phyloP scores from a whole-genome alignment of 306 rosid species.

The Oemleria cerasiformis region DNA sequence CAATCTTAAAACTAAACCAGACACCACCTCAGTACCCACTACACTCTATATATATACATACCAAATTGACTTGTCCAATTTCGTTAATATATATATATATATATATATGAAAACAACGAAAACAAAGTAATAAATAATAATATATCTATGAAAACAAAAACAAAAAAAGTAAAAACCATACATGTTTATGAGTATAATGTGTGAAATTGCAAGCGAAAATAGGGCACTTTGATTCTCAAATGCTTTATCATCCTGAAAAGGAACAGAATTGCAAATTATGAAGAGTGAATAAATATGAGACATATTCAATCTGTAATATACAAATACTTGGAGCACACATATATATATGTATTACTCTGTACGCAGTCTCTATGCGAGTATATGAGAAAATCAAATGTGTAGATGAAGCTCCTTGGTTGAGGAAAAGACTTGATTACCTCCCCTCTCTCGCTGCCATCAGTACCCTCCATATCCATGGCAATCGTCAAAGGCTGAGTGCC shows the following conservation, averaged over 20 bases:
- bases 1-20: not conserved
- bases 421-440: slow-evolving; percentile 50
- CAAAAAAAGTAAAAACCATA: slow-evolving; percentile 33
- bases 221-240: slow-evolving; percentile 90
- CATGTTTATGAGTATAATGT: slow-evolving; percentile 80
- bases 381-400: not conserved
- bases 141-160: no score
- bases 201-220: slow-evolving; percentile 77
- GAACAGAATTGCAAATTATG: not conserved
- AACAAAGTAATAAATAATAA: not conserved
- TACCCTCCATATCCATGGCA: slow-evolving; percentile 99
- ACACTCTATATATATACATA: no score
- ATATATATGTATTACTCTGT: not conserved
- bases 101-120: not conserved
- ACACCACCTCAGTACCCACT: no score
- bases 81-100: no score
- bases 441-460: slow-evolving; percentile 96
- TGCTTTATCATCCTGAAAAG: slow-evolving; percentile 80
- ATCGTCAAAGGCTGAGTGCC: slow-evolving; percentile 79
- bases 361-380: not conserved
- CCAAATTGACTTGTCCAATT: no score
- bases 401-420: not conserved
- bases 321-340: not conserved
- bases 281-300: not conserved
- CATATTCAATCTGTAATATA: not conserved